Conservation (phyloP, 2,329 filamentous ascomycete genomes). For the Chaetomium sp. region DNA sequence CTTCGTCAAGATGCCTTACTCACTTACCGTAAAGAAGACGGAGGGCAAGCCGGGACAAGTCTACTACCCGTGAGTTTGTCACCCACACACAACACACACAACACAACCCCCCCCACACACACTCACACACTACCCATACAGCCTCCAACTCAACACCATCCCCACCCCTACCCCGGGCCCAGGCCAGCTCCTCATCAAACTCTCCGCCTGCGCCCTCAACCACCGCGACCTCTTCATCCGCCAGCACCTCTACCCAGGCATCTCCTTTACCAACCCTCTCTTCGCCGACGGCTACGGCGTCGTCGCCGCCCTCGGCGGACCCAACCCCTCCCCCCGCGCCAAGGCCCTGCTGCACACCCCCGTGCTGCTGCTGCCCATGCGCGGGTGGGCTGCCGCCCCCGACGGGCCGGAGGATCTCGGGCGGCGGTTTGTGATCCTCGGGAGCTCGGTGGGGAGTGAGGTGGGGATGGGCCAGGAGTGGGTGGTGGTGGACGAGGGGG, state of each 20-base stretch:
- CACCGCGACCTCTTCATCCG: slow-evolving; percentile 95
- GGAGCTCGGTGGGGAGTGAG: slow-evolving; percentile 65
- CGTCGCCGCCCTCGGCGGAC: slow-evolving; percentile 64
- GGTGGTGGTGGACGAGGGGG: slow-evolving; percentile 66
- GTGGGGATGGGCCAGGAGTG: slow-evolving; percentile 76
- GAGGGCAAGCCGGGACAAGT: slow-evolving; percentile 86
- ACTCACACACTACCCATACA: slow-evolving; percentile 35
- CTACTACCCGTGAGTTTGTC: slow-evolving; percentile 68
- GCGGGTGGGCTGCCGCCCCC: slow-evolving; percentile 72
- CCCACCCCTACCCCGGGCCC: slow-evolving; percentile 65
- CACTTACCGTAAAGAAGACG: slow-evolving; percentile 66
- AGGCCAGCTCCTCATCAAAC: slow-evolving; percentile 71
- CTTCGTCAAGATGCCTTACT: slow-evolving; percentile 50
- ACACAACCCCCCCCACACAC: slow-evolving; percentile 1
- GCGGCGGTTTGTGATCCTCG: slow-evolving; percentile 63
- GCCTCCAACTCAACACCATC: slow-evolving; percentile 61
- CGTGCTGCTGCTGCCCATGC: slow-evolving; percentile 77
- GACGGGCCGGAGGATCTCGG: slow-evolving; percentile 69
- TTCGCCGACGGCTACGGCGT: slow-evolving; percentile 80
- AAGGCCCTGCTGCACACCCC: slow-evolving; percentile 58
- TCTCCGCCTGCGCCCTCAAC: slow-evolving; percentile 83
- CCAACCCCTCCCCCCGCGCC: slow-evolving; percentile 41
- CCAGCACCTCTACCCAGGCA: slow-evolving; percentile 85
- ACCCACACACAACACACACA: not conserved
- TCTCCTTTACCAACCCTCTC: slow-evolving; percentile 76